Evolutionary conservation across 192 early-diverging fungal genomes (phyloP).

Genomic region (Backusella psychrophila): DNA sequence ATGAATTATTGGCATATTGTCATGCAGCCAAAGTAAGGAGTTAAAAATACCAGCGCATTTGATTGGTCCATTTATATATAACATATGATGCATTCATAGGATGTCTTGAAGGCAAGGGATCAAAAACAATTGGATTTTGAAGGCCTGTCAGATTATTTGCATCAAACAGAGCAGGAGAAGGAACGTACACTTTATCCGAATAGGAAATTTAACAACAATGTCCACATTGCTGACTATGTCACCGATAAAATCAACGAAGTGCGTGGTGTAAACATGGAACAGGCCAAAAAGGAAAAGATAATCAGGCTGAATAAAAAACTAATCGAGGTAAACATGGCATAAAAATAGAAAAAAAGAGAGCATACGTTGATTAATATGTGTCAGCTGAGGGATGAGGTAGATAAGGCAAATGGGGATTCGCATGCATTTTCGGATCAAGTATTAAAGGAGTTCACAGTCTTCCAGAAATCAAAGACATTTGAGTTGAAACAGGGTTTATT

Average conservation of each 20-base stretch:
- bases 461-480: slow-evolving; percentile 72
- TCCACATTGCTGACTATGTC: slow-evolving; percentile 69
- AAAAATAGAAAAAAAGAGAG: neutral
- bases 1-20: slow-evolving; percentile 86
- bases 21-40: slow-evolving; percentile 64
- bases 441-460: slow-evolving; percentile 80
- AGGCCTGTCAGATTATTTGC: slow-evolving; percentile 77
- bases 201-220: slow-evolving; percentile 48
- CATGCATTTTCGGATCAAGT: slow-evolving; percentile 77
- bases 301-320: slow-evolving; percentile 71
- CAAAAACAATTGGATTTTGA: slow-evolving; percentile 97
- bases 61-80: neutral
- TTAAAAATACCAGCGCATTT: neutral
- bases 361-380: neutral
- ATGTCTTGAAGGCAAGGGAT: slow-evolving; percentile 77
- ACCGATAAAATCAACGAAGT: slow-evolving; percentile 89
- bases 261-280: slow-evolving; percentile 82
- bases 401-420: slow-evolving; percentile 68
- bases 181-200: slow-evolving; percentile 70
- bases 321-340: slow-evolving; percentile 48
- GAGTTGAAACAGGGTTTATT: slow-evolving; percentile 79
- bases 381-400: slow-evolving; percentile 81
- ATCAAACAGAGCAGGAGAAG: slow-evolving; percentile 68
- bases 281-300: slow-evolving; percentile 77
- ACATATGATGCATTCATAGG: slow-evolving; percentile 36